phyloP scores from a whole-genome alignment of 1,139 yeast species.

The Pichia sp. region DNA sequence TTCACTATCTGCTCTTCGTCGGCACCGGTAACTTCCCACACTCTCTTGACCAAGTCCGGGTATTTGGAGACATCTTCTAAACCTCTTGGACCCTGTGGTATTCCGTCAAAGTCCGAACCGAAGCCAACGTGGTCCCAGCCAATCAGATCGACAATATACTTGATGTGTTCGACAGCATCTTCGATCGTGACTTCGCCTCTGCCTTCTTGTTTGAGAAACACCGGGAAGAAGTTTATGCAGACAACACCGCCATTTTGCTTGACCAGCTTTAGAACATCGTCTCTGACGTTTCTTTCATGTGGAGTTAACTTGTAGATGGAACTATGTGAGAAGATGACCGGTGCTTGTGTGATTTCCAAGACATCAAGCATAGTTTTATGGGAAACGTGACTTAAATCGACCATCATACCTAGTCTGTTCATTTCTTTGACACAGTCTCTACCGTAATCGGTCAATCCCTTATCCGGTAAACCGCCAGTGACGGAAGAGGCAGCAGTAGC shows the following conservation, averaged over 20 bases:
- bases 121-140: slow-evolving; percentile 58
- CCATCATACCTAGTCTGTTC: slow-evolving; percentile 55
- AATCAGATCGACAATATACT: slow-evolving; percentile 41
- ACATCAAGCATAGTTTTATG: slow-evolving; percentile 49
- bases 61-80: slow-evolving; percentile 54
- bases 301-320: slow-evolving; percentile 41
- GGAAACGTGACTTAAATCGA: slow-evolving; percentile 53
- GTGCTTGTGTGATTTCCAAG: slow-evolving; percentile 42
- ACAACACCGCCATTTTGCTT: slow-evolving; percentile 49
- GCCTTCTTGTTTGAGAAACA: slow-evolving; percentile 36
- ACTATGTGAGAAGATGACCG: slow-evolving; percentile 51
- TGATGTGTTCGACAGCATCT: slow-evolving; percentile 48
- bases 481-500: slow-evolving; percentile 52
- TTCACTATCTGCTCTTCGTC: slow-evolving; percentile 42
- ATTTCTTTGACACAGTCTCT: slow-evolving; percentile 42
- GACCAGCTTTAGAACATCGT: slow-evolving; percentile 42
- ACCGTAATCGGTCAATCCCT: slow-evolving; percentile 45
- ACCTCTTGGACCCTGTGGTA: slow-evolving; percentile 46
- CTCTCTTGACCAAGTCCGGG: slow-evolving; percentile 44
- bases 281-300: slow-evolving; percentile 49
- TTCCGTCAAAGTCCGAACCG: slow-evolving; percentile 57
- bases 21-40: slow-evolving; percentile 41
- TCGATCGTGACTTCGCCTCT: slow-evolving; percentile 38
- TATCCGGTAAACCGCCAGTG: slow-evolving; percentile 43
- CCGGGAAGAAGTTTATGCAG: slow-evolving; percentile 47